Evolutionary conservation across 192 early-diverging fungal genomes (phyloP), one percentile per base, ranked within the genome.

Genomic region (Rhizophagus clarus): DNA sequence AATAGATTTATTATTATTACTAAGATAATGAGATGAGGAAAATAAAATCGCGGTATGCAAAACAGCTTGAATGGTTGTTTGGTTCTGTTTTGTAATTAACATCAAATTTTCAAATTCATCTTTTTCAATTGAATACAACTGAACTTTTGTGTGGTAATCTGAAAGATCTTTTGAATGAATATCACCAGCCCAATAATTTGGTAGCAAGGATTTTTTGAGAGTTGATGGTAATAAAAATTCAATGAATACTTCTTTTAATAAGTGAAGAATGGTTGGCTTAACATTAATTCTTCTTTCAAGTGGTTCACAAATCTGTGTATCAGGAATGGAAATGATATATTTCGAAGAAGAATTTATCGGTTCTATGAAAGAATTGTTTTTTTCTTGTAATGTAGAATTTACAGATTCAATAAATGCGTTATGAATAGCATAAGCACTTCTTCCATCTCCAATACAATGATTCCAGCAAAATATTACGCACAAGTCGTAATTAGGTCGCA

Each of bases 21-120:
- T 12, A 29, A 73, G 45, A 73, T 73, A 24, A 22, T 56, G 72
- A 73, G 26, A 45, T 5, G 49, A 45, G 15, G 72, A 73, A 29
- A 73, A 56, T 28, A 73, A 14, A 51, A 56, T 45, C 10, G 72
- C 72, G 22, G 72, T 73, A 73, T 73, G 40, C 20, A 73, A 17
- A 49, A 73, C 28, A 6, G 72, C 40, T 49, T 73, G 42, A 51
- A 73, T 9, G 15, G 72, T 49, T 14, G 72, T 73, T 26, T 26
- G 24, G 31, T 47, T n/a, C 8, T 45, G 11, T 73, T 56, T 73
- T 29, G 42, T 26, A 6, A 26, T 20, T 10, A 12, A 24, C 17
- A 24, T 73, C 24, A 73, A 12, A 5, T 45, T 51, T 0, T 26
- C 29, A 45, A 49, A 42, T 26, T 73, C 40, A 22, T 49, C 45